Base-by-base conservation (phyloP, 805 yeast species). In the Saturnispora diversa region DNA sequence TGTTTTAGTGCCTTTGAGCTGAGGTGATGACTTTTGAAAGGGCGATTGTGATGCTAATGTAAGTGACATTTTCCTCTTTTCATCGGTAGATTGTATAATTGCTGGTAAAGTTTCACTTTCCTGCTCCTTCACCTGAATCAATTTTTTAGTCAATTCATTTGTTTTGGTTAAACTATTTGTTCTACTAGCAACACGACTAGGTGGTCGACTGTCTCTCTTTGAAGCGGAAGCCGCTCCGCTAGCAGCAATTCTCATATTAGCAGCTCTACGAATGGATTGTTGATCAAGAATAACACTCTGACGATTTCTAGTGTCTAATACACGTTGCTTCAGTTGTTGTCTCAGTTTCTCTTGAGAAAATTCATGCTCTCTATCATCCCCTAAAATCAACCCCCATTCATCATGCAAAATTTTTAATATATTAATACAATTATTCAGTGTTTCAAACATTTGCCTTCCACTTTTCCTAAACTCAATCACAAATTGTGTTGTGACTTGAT, bases 401-500 rank as follows among this genome's bases (percentile, higher is more conserved):
- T 46, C 40, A 4, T 65, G 63, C 35, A 72, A 64, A 22, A 62
- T 64, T 31, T 58, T 63, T 22, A 72, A 54, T 17, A 58, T 56
- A 5, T 41, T 42, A 20, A 26, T 26, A 16, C 26, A 39, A 2
- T 37, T 20, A 5, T 9, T 15, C 2, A 63, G 8, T 43, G 63
- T 53, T 1, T 59, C 50, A 42, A 52, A 51, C 8, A 69, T 69
- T 40, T 70, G 76, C 26, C 54, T 54, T 4, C 66, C 56, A 39
- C 69, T 68, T 42, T 67, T 69, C 19, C 58, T 56, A 20, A 69
- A 58, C 38, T 69, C 75, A 13, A 42, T 21, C 9, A 46, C 35
- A 22, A 42, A 46, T 5, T 32, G 35, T 8, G 27, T 28, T n/a
- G 27, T 37, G 10, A 39, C 19, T 32, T 32, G 37, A 23, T 42